phyloP scores from a whole-genome alignment of 1,284 basidiomycete species.

The Vanrija pseudolonga region DNA sequence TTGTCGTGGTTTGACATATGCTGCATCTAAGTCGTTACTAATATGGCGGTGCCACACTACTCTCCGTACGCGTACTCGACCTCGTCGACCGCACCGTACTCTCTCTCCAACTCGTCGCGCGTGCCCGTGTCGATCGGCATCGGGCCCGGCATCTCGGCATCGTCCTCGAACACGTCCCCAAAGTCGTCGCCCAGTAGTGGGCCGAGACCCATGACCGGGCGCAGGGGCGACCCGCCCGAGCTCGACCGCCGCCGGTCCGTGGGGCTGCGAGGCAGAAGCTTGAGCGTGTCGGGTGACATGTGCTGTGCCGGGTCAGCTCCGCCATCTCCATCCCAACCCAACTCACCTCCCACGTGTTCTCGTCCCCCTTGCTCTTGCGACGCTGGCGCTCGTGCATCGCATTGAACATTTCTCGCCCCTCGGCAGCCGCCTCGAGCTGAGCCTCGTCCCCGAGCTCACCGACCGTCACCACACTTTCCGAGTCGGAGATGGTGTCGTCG shows the following conservation, averaged over 20 bases:
- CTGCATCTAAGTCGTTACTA: too few relatives aligned
- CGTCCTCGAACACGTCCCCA: constrained; percentile 59
- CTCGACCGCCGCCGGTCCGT: constrained; percentile 63
- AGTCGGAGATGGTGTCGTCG: constrained; percentile 70
- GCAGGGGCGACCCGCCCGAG: constrained; percentile 66
- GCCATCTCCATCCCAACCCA: background rate
- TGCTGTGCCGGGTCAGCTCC: constrained; percentile 56
- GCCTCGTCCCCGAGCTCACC: constrained; percentile 77
- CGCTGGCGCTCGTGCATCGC: constrained; percentile 51
- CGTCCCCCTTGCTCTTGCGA: constrained; percentile 46
- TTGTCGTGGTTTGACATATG: too few relatives aligned
- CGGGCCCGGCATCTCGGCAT: constrained; percentile 64
- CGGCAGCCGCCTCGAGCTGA: constrained; percentile 51
- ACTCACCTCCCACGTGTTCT: constrained; percentile 90
- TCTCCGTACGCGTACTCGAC: constrained; percentile 43
- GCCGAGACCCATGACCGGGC: constrained; percentile 71
- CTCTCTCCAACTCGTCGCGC: constrained; percentile 42
- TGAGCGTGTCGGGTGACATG: constrained; percentile 89
- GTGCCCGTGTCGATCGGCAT: constrained; percentile 56
- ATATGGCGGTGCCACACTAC: too few relatives aligned
- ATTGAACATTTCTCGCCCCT: constrained; percentile 56
- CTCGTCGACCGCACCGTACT: constrained; percentile 46
- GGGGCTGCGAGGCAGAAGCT: constrained; percentile 80
- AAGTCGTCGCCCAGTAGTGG: constrained; percentile 62
- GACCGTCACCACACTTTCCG: constrained; percentile 80